Evolutionary conservation across 768 basidiomycete genomes (phyloP), one percentile per base, ranked within the genome.

Genomic region (Boletellus ananas): DNA sequence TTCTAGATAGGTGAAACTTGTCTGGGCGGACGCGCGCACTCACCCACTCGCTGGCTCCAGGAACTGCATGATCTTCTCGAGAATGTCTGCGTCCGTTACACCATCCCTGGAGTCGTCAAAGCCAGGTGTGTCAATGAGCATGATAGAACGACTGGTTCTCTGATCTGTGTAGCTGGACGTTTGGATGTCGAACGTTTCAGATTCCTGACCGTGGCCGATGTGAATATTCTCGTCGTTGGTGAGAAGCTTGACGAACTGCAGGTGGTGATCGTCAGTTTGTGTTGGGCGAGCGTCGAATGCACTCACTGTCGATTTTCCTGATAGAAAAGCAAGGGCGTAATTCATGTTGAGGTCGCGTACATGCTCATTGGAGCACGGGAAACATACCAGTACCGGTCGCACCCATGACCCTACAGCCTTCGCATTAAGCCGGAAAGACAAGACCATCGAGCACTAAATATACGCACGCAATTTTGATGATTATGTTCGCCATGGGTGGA

Each of bases 41-140:
- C 16, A 45, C 43, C 31, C 31, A 9, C 9, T 21, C 14, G 13
- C 21, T 5, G 44, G 34, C 12, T 47, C 45, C n/a, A 54, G 42
- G 21, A 35, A 44, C 4, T 37, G 17, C 11, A 34, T 43, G n/a
- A 64, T 62, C 23, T 49, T 47, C 11, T 52, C 49, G n/a, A 65
- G 50, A 42, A 61, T 58, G 17, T 59, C 60, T 11, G 54, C 50
- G 35, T 65, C 63, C 9, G 55, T 55, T 10, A 42, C 23, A 14
- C 43, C 52, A 18, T 49, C 48, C 25, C 39, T 50, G 3, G 61
- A 56, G 52, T 48, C 47, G 18, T 47, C 46, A 13, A 47, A 47
- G 18, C 46, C 47, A 6, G 47, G 38, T 11, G 60, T 59, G 37
- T 63, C 62, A 16, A 63, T 53, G 10, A 63, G 48, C 13, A 41